These are phyloP conservation scores for Pichia manshurica DNA, from an alignment of 805 yeast species.

Conservation along the genomic window DNA sequence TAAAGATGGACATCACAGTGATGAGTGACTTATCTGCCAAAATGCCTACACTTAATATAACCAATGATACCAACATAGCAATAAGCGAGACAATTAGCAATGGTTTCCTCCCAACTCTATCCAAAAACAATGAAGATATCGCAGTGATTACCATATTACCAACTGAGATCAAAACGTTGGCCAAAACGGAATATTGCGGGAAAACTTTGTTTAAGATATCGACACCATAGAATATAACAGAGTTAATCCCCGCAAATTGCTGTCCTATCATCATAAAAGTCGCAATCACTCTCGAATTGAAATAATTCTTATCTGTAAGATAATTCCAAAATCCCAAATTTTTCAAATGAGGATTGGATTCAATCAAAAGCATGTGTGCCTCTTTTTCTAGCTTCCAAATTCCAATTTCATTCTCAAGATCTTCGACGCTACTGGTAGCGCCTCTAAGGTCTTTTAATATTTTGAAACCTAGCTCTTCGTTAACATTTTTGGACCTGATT, in stretches of 20 bases:
- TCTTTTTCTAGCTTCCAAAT: slow-evolving; percentile 28
- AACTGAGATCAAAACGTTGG: slow-evolving; percentile 72
- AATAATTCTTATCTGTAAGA: slow-evolving; percentile 44
- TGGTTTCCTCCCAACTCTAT: slow-evolving; percentile 67
- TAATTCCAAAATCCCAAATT: slow-evolving; percentile 37
- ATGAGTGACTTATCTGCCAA: slow-evolving; percentile 38
- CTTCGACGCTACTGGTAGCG: slow-evolving; percentile 12
- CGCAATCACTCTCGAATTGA: slow-evolving; percentile 57
- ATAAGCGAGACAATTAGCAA: slow-evolving; percentile 59
- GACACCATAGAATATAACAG: slow-evolving; percentile 91
- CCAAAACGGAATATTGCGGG: slow-evolving; percentile 63
- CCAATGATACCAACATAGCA: slow-evolving; percentile 62
- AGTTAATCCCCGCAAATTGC: slow-evolving; percentile 89
- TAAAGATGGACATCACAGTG: slow-evolving; percentile 59
- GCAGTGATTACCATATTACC: slow-evolving; percentile 73
- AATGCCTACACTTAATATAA: slow-evolving; percentile 64
- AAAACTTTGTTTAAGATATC: slow-evolving; percentile 65
- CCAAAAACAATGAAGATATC: slow-evolving; percentile 70
- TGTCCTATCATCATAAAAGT: slow-evolving; percentile 75
- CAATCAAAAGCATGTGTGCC: slow-evolving; percentile 21
- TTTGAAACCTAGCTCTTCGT: slow-evolving; percentile 26
- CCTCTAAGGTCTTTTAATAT: slow-evolving; percentile 36
- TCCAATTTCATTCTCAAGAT: slow-evolving; percentile 20
- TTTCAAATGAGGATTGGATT: slow-evolving; percentile 20
- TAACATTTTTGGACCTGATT: slow-evolving; percentile 32